Evolutionary conservation across 2,329 filamentous ascomycete genomes (phyloP).

Genomic region (Ophiostoma himal-ulmi): DNA sequence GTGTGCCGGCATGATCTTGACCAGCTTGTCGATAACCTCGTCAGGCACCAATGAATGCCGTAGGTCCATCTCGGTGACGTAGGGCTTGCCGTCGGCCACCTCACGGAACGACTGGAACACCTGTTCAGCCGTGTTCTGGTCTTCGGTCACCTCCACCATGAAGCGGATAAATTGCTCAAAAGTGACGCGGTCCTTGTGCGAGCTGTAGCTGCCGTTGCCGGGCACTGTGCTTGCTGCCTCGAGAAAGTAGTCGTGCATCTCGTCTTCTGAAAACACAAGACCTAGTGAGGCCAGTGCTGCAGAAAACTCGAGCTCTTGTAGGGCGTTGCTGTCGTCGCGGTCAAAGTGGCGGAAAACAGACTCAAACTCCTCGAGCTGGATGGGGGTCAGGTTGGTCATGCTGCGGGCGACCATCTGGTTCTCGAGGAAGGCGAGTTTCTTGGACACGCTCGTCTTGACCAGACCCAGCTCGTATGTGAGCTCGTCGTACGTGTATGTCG

Average conservation of each 20-base stretch:
- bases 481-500: conserved; percentile 98
- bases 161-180: conserved; percentile 99
- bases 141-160: conserved; percentile 98
- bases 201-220: conserved; percentile 5
- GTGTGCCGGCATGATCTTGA: conserved; percentile 79
- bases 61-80: conserved; percentile 96
- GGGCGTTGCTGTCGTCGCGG: conserved; percentile 79
- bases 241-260: conserved; percentile 94
- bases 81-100: conserved; percentile 96
- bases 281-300: conserved; percentile 92
- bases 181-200: conserved; percentile 65
- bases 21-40: conserved; percentile 89
- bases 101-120: conserved; percentile 97
- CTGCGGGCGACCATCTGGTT: conserved; percentile 97
- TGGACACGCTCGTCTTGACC: conserved; percentile 85
- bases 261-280: conserved; percentile 91
- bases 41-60: conserved; percentile 92
- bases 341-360: conserved; percentile 98
- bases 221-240: conserved; percentile 61
- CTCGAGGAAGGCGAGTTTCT: conserved; percentile 93
- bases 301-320: conserved; percentile 92
- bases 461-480: conserved; percentile 87
- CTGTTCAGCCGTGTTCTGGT: conserved; percentile 97
- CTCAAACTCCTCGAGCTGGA: conserved; percentile 97
- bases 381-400: conserved; percentile 98